Conservation (phyloP, 495 filamentous ascomycete species). For the Daldinia decipiens region DNA sequence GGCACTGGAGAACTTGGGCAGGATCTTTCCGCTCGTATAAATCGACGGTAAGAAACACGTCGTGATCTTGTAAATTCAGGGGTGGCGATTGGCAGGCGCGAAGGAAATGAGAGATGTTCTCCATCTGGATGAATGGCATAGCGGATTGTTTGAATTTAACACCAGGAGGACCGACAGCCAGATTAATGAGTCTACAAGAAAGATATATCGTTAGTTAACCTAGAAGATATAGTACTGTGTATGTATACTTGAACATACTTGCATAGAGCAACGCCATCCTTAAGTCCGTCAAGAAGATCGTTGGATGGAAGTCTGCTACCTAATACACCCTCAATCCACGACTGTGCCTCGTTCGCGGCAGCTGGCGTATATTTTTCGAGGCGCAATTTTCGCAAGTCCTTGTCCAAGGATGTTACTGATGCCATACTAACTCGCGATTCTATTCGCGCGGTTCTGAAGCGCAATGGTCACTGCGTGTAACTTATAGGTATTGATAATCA, state of each 20-base stretch:
- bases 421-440: conserved; percentile 69
- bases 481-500: neutral
- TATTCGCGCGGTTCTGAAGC: conserved; percentile 10
- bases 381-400: conserved; percentile 93
- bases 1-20: conserved; percentile 93
- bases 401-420: conserved; percentile 92
- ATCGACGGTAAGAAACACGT: conserved; percentile 97
- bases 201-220: neutral
- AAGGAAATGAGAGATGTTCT: conserved; percentile 98
- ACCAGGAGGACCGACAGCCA: conserved; percentile 78
- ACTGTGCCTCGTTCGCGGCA: conserved; percentile 83
- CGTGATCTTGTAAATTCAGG: conserved; percentile 88
- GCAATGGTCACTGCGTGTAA: conserved; percentile 2
- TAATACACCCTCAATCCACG: conserved; percentile 89
- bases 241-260: conserved; percentile 66
- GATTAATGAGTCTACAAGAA: conserved; percentile 76
- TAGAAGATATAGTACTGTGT: neutral
- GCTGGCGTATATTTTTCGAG: conserved; percentile 93
- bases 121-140: conserved; percentile 99
- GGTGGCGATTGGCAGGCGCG: conserved; percentile 84
- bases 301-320: conserved; percentile 72
- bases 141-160: conserved; percentile 81
- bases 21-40: conserved; percentile 97
- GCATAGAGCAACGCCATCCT: conserved; percentile 92
- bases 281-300: conserved; percentile 86